Conservation (phyloP, 2,329 filamentous ascomycete species). For the Drechslera avenae region DNA sequence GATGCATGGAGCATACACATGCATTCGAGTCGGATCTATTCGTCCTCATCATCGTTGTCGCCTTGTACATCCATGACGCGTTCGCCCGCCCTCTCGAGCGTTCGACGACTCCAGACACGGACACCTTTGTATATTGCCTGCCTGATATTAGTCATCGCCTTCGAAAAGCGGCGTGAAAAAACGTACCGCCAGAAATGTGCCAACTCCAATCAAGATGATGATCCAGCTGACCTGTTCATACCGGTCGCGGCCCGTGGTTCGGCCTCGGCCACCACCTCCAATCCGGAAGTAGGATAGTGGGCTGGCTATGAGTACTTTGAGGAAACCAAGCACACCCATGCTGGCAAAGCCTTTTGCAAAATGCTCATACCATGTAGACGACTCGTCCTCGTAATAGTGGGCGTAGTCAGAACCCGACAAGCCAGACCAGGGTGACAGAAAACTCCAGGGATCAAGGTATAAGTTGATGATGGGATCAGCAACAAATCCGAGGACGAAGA, state of each 20-base stretch:
- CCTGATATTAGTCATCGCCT: slow-evolving; percentile 14
- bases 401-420: slow-evolving; percentile 25
- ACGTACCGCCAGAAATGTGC: slow-evolving; percentile 78
- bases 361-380: slow-evolving; percentile 75
- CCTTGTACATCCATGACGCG: slow-evolving; percentile 80
- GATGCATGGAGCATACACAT: background rate
- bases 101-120: slow-evolving; percentile 70
- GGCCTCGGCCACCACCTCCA: slow-evolving; percentile 63
- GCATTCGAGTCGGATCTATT: slow-evolving; percentile 32
- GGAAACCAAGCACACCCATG: slow-evolving; percentile 81
- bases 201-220: slow-evolving; percentile 77
- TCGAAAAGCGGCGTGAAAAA: background rate
- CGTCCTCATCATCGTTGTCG: slow-evolving; percentile 60
- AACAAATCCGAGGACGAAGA: slow-evolving; percentile 87
- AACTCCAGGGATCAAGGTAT: slow-evolving; percentile 73
- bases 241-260: slow-evolving; percentile 73
- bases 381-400: slow-evolving; percentile 43
- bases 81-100: slow-evolving; percentile 79
- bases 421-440: slow-evolving; percentile 45
- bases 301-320: slow-evolving; percentile 77
- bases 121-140: slow-evolving; percentile 83
- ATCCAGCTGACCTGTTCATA: slow-evolving; percentile 79
- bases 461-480: slow-evolving; percentile 91
- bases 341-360: slow-evolving; percentile 91
- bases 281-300: slow-evolving; percentile 77